Base-by-base conservation (phyloP, 129 eudicot species). In the Escallonia herrerae region DNA sequence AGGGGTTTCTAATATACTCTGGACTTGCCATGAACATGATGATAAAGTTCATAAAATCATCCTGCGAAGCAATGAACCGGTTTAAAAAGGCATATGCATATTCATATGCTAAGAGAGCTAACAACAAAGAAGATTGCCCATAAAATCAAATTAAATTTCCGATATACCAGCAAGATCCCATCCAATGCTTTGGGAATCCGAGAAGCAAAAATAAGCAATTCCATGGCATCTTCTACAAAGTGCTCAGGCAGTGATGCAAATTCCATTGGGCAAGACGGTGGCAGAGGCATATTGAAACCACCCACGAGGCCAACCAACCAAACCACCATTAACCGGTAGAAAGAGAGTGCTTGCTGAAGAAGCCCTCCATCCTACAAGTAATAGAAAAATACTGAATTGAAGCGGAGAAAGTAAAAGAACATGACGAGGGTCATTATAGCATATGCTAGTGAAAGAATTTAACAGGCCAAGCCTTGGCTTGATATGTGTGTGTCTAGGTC, bases 21-120 rank as follows among this genome's bases (percentile, higher is more conserved):
- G 99, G 99, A 81, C 95, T 93, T 37, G 86, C 99, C 99, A 93
- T 93, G 83, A 93, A 89, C 96, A 89, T 93, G 63, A 93, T 93
- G 67, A 93, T 93, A 80, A 93, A 93, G 71, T 93, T 93, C 96
- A 93, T 89, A 71, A 88, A 93, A 47, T 88, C 98, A 77, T 93
- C 98, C 98, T 93, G 82, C 68, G 66, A 77, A 62, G 60, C 40
- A 58, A 51, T 51, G 11, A 53, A 53, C 5, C 3, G 58, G 5
- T 22, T 22, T 22, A 22, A 22, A 22, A 22, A 22, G 1, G 33
- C 33, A 22, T 22, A 22, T 22, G 33, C 33, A 22, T 22, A 22
- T 22, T 1, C 1, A 1, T 22, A 22, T 22, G 33, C 33, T 22
- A 22, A n/a, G 33, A 22, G 33, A 22, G 33, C 33, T 22, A 22